phyloP scores from a whole-genome alignment of 2,329 filamentous ascomycete genomes.

The Elsinoe arachidis region DNA sequence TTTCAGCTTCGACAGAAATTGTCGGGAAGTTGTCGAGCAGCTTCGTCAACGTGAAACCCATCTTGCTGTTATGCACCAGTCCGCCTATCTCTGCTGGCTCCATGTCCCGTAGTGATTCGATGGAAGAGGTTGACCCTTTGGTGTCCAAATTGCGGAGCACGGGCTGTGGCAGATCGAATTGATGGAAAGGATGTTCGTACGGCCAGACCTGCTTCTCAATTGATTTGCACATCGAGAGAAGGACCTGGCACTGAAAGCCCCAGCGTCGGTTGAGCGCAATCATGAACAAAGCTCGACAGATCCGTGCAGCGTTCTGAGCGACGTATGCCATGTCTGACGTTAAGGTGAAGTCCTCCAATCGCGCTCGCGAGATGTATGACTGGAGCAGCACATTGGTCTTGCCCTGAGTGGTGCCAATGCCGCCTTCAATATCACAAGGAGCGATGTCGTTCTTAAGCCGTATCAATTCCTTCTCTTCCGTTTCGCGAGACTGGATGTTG shows the following conservation, averaged over 20 bases:
- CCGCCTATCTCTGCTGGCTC: slow-evolving; percentile 81
- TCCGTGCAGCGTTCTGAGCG: slow-evolving; percentile 88
- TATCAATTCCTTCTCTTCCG: slow-evolving; percentile 77
- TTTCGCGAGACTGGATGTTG: slow-evolving; percentile 88
- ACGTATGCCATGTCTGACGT: slow-evolving; percentile 90
- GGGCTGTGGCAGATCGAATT: slow-evolving; percentile 82
- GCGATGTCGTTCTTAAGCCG: slow-evolving; percentile 61
- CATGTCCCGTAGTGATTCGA: slow-evolving; percentile 88
- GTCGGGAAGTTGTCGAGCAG: slow-evolving; percentile 89
- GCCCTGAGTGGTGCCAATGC: slow-evolving; percentile 59
- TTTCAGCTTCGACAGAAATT: slow-evolving; percentile 81
- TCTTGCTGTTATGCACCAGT: slow-evolving; percentile 81
- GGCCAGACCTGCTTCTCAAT: slow-evolving; percentile 96
- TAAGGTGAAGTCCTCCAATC: slow-evolving; percentile 87
- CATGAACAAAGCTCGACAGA: slow-evolving; percentile 93
- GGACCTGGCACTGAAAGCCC: slow-evolving; percentile 88
- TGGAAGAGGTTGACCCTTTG: slow-evolving; percentile 62
- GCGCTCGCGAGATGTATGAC: slow-evolving; percentile 80
- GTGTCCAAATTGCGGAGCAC: slow-evolving; percentile 77
- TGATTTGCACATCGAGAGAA: slow-evolving; percentile 88
- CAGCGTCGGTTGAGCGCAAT: slow-evolving; percentile 90
- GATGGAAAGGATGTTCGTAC: slow-evolving; percentile 86
- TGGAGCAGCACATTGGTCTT: slow-evolving; percentile 96
- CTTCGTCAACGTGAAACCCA: slow-evolving; percentile 72
- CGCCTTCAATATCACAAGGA: slow-evolving; percentile 69